Conservation (phyloP, 2,329 filamentous ascomycete genomes). For the Penicillium griseofulvum region DNA sequence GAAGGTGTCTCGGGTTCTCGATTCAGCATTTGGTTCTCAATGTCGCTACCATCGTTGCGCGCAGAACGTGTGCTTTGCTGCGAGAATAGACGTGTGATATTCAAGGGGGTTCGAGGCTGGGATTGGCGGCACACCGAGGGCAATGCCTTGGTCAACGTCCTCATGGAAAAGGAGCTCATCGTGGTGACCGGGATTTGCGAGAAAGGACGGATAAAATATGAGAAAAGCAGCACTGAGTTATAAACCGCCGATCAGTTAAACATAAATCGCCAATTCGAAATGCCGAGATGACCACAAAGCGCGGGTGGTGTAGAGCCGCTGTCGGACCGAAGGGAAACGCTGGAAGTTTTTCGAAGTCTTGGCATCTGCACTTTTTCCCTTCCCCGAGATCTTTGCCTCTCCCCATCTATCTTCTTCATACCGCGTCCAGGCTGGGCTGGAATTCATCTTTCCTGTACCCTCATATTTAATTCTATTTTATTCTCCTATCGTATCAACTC, state of each 20-base stretch:
- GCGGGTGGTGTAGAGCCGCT: constrained; percentile 15
- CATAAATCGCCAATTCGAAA: background rate
- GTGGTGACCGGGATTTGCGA: constrained; percentile 10
- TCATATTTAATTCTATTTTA: constrained; percentile 2
- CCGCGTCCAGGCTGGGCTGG: constrained; percentile 26
- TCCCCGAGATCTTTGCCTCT: constrained; percentile 28
- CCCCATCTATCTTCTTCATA: constrained; percentile 21
- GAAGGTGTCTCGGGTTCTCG: constrained; percentile 17
- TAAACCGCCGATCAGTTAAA: constrained; percentile 3
- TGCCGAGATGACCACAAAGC: constrained; percentile 1
- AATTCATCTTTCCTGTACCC: constrained; percentile 5
- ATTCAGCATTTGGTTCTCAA: constrained; percentile 32
- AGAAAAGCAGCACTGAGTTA: background rate
- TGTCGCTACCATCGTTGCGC: constrained; percentile 17
- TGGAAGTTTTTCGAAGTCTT: constrained; percentile 40
- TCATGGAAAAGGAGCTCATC: constrained; percentile 36
- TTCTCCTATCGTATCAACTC: constrained; percentile 1
- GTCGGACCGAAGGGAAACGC: constrained; percentile 31
- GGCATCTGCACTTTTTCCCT: constrained; percentile 39
- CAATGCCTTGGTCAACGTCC: constrained; percentile 30
- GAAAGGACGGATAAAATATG: background rate
- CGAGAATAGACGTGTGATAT: constrained; percentile 33
- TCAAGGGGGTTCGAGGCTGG: constrained; percentile 19
- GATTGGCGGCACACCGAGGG: constrained; percentile 33
- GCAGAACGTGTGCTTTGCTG: constrained; percentile 13